Evolutionary conservation across 169 alveolate genomes (phyloP), one percentile per base, ranked within the genome.

Genomic region (Pseudocohnilembus persalinus): DNA sequence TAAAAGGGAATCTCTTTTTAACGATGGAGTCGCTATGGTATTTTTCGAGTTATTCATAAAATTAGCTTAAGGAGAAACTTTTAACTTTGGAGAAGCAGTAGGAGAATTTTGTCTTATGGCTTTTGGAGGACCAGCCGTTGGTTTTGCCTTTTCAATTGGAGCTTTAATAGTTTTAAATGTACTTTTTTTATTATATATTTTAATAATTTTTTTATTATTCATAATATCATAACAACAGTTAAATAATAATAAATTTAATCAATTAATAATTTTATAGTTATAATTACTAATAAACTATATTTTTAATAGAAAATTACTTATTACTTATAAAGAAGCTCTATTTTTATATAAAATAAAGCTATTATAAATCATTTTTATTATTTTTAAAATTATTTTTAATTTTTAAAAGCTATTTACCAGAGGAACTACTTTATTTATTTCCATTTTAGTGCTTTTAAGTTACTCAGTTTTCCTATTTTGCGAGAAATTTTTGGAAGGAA

Each of bases 21-120:
- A 89, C 65, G 93, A 89, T 79, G 93, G 91, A 35, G 80, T 84
- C 28, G 93, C 93, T 28, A 72, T 83, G 84, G 93, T 89, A 24
- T 75, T 89, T 76, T 89, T 85, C 64, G 30, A 73, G 0, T 73
- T 85, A 29, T 76, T 87, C 31, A 29, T 77, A n/a, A 74, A 79
- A 27, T 73, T 82, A 20, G 49, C 87, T 1, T 81, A 78, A 73
- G 93, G 93, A 49, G 89, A 63, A 35, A 76, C 77, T 29, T 32
- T 80, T 24, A 28, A 34, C 15, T 81, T 82, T 27, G 88, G 89
- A n/a, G 75, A 85, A n/a, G 76, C 79, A 1, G 64, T 78, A 30
- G 79, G 88, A 11, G 24, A 31, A 24, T 89, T 89, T 74, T 29
- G 74, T 20, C 29, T 87, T 29, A 65, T 84, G 1, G 81, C 93